Base-by-base conservation (phyloP, 495 filamentous ascomycete species). In the Beverwykella pulmonaria region DNA sequence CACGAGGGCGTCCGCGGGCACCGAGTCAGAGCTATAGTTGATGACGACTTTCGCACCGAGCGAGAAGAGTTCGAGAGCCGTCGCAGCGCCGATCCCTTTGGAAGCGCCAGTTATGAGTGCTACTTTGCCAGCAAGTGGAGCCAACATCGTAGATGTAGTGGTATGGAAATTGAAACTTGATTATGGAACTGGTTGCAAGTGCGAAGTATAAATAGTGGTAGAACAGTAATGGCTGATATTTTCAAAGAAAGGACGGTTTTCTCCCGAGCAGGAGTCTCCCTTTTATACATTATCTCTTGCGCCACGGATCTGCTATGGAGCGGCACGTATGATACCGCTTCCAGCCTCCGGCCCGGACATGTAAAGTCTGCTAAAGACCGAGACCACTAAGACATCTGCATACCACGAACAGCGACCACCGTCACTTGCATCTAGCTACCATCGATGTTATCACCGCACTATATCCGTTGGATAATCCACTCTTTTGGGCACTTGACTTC, bases 1-100 rank as follows among this genome's bases (percentile, higher is more conserved):
- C 47, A 90, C 83, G 5, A 90, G 57, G 6, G 75, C 78, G 9
- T 86, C 73, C n/a, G 89, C 89, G 1, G 83, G 74, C 14, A 66
- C 50, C 15, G 76, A 70, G 71, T 86, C 79, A 30, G 78, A 81
- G 47, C 79, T 77, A 76, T 88, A 90, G 75, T 86, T 88, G 76
- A 90, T 81, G 27, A 87, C 82, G 32, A 90, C 79, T 39, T 80
- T 85, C 55, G 86, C 88, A 50, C 87, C 87, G n/a, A 82, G 76
- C 27, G 75, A 68, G 17, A 82, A 82, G 39, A 88, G 79, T 3
- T 78, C 78, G 29, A 83, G 77, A 30, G 84, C 82, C 3, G 81
- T 80, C 57, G 88, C 82, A 56, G 76, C 81, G 63, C 88, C 89
- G 44, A 91, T 90, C 49, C 88, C 89, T 71, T 85, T 87, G 23